Evolutionary conservation across 306 rosid genomes (phyloP), one percentile per base, ranked within the genome.

Genomic region (Prunus mira): DNA sequence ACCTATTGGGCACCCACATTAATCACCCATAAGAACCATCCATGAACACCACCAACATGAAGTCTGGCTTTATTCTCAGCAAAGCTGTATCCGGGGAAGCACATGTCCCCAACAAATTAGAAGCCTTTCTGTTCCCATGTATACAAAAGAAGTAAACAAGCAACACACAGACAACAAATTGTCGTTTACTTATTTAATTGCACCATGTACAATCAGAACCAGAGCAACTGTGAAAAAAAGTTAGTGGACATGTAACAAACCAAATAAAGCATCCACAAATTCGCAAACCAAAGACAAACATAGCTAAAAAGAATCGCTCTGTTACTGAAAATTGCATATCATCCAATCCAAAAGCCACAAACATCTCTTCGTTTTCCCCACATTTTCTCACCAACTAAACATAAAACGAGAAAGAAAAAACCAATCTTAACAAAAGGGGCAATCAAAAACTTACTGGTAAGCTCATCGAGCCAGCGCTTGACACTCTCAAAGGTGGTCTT

Each of bases 401-500:
- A 8, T 41, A 49, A 24, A 11, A 52, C 11, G 12, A 82, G 67
- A 57, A 4, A 43, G 15, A 47, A 72, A 62, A 28, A 74, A 51
- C 22, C 4, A 58, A 34, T 4, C 19, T 50, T 8, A 4, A 63
- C 46, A 38, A 30, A 71, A 76, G 1, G n/a, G 41, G 19, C 14
- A 82, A 17, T 38, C 14, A 57, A 38, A 68, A 65, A 55, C 95
- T 69, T 27, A 91, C 98, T 81, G 11, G 78, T 76, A 57, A 93
- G 98, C 67, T 93, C 98, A 32, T 93, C 84, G 56, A 93, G 93
- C 98, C 98, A 93, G 22, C 97, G 87, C 73, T 88, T 89, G 79
- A 82, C 87, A 43, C 89, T 81, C 2, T 93, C 89, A 49, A 93
- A 93, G 34, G 96, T 91, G 14, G 71, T 28, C 62, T 72, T 81